A percentile compares a stretch with the other conserved stretches of the same genome.
phyloP scores from a whole-genome alignment of 768 basidiomycete species.

The Rhizopogon vinicolor region DNA sequence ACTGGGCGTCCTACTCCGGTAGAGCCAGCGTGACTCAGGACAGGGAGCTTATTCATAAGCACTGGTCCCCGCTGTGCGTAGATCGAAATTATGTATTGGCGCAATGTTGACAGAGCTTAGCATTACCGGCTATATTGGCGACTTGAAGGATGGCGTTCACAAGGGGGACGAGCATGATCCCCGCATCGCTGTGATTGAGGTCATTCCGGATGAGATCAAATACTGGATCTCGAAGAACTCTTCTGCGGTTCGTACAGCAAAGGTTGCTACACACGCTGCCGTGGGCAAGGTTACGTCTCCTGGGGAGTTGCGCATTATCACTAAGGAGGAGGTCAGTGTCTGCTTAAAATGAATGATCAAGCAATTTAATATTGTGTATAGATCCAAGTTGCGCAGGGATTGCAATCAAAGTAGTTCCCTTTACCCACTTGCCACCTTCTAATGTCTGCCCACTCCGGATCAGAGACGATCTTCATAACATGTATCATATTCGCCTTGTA shows the following conservation, averaged over 20 bases:
- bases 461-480: neutral
- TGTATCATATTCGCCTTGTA: neutral
- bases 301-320: conserved; percentile 77
- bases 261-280: conserved; percentile 54
- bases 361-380: conserved; percentile 11
- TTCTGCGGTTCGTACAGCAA: conserved; percentile 49
- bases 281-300: conserved; percentile 63
- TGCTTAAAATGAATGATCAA: neutral
- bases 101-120: conserved; percentile 27
- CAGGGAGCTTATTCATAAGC: conserved; percentile 55
- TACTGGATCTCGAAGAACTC: conserved; percentile 74
- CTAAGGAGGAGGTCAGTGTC: conserved; percentile 58
- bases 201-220: conserved; percentile 75
- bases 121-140: conserved; percentile 76
- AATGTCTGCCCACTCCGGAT: neutral
- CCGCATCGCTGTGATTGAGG: conserved; percentile 72
- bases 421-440: neutral
- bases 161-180: conserved; percentile 79
- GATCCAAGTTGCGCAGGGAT: conserved; percentile 41
- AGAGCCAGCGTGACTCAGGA: conserved; percentile 64
- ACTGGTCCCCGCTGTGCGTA: conserved; percentile 54
- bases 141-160: conserved; percentile 81
- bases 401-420: conserved; percentile 12
- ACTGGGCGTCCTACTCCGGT: conserved; percentile 80
- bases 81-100: neutral